Percentiles rank a stretch among this genome's conserved stretches.
phyloP scores from a whole-genome alignment of 2,329 filamentous ascomycete species.

The Paramyrothecium roridum region DNA sequence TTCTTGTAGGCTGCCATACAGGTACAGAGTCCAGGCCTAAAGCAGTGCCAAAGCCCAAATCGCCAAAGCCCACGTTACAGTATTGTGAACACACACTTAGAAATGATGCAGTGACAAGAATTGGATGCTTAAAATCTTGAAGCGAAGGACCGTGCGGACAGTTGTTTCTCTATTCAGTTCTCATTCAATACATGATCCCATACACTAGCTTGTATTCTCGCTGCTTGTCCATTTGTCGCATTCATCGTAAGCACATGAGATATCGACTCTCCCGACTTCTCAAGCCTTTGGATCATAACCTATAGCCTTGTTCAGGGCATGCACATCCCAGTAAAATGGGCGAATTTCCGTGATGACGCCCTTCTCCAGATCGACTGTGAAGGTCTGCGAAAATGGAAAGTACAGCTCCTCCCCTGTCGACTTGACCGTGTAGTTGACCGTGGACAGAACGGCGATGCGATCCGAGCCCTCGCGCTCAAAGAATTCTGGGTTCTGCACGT shows the following conservation, averaged over 20 bases:
- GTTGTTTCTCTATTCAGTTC: no score
- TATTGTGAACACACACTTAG: no score
- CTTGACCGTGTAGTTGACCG: slow-evolving; percentile 22
- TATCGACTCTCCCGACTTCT: slow-evolving; percentile 1
- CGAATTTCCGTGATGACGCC: slow-evolving; percentile 24
- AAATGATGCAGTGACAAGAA: no score
- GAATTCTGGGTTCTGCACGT: slow-evolving; percentile 25
- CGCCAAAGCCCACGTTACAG: no score
- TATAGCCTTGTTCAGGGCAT: slow-evolving; percentile 15
- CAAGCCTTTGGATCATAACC: slow-evolving; percentile 6
- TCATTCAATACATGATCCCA: no score
- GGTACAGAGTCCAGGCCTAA: no score
- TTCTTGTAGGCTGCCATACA: no score
- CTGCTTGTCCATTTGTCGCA: background rate
- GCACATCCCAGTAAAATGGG: slow-evolving; percentile 33
- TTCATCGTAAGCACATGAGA: background rate
- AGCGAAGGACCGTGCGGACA: no score
- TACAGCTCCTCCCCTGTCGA: slow-evolving; percentile 23
- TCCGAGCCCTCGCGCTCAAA: slow-evolving; percentile 24
- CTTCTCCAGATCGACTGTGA: slow-evolving; percentile 27
- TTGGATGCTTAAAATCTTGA: no score
- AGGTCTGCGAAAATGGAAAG: slow-evolving; percentile 23
- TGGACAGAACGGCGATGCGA: slow-evolving; percentile 21
- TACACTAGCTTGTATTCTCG: no score
- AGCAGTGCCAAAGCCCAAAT: no score